Evolutionary conservation across 2,329 filamentous ascomycete genomes (phyloP).

Genomic region (Salinomyces thailandicus): DNA sequence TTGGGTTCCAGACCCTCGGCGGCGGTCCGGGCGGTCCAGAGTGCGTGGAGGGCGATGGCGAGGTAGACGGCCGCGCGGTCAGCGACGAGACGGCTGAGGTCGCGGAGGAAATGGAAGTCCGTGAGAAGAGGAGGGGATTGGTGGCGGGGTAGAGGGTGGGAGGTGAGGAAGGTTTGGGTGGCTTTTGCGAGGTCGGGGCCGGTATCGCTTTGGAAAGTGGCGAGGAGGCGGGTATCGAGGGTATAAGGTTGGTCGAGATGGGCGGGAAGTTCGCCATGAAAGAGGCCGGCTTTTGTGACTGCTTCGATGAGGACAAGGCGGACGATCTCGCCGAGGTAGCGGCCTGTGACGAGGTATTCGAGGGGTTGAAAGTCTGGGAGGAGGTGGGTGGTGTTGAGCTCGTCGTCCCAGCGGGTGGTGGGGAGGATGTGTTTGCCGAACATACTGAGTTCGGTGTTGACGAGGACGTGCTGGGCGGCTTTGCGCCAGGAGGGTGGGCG

Average conservation of each 20-base stretch:
- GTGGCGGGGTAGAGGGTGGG: slow-evolving; percentile 36
- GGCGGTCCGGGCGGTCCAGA: slow-evolving; percentile 45
- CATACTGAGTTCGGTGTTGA: slow-evolving; percentile 59
- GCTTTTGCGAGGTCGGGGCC: slow-evolving; percentile 30
- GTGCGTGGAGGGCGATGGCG: slow-evolving; percentile 52
- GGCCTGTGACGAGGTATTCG: slow-evolving; percentile 53
- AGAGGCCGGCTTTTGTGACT: slow-evolving; percentile 44
- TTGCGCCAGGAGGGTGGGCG: slow-evolving; percentile 46
- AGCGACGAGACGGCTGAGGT: slow-evolving; percentile 44
- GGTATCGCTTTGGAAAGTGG: slow-evolving; percentile 44
- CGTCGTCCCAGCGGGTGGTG: slow-evolving; percentile 51
- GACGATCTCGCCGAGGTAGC: slow-evolving; percentile 54
- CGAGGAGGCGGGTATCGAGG: slow-evolving; percentile 49
- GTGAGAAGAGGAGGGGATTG: slow-evolving; percentile 28
- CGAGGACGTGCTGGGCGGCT: slow-evolving; percentile 49
- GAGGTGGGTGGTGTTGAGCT: slow-evolving; percentile 46
- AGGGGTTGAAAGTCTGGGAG: slow-evolving; percentile 55
- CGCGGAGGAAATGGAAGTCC: slow-evolving; percentile 42
- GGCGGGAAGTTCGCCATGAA: slow-evolving; percentile 47
- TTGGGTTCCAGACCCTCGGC: slow-evolving; percentile 33
- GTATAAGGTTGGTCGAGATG: slow-evolving; percentile 46
- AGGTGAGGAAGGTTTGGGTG: slow-evolving; percentile 39
- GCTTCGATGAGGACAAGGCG: slow-evolving; percentile 52
- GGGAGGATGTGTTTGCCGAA: slow-evolving; percentile 50
- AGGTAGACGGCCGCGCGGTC: slow-evolving; percentile 51